phyloP scores from a whole-genome alignment of 1,139 yeast genomes.

The Debaryomycetaceae sp. region DNA sequence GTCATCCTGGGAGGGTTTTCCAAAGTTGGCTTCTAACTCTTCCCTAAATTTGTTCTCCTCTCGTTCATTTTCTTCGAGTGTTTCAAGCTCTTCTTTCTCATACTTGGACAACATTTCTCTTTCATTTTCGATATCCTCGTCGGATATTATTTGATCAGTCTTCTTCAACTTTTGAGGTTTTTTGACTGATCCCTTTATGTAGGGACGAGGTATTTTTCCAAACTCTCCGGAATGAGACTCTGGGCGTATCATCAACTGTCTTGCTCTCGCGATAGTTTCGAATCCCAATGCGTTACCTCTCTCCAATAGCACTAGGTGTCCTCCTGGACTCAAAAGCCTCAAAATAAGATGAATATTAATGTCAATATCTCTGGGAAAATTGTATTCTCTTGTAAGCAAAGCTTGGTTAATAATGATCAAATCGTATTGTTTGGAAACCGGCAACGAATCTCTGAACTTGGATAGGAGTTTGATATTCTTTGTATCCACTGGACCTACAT shows the following conservation, averaged over 20 bases:
- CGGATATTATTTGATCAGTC: constrained; percentile 34
- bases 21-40: constrained; percentile 37
- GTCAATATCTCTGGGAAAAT: constrained; percentile 74
- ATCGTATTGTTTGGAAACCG: constrained; percentile 58
- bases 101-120: constrained; percentile 25
- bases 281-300: constrained; percentile 90
- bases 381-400: constrained; percentile 54
- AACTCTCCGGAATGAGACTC: constrained; percentile 55
- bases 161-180: constrained; percentile 39
- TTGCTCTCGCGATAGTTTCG: constrained; percentile 83
- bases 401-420: constrained; percentile 85
- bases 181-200: constrained; percentile 48
- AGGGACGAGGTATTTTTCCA: constrained; percentile 72
- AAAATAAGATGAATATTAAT: constrained; percentile 60
- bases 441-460: constrained; percentile 47
- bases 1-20: constrained; percentile 41
- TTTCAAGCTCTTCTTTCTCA: constrained; percentile 17
- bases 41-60: constrained; percentile 26
- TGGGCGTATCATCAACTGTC: constrained; percentile 85
- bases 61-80: constrained; percentile 4
- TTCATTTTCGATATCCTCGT: constrained; percentile 32
- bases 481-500: constrained; percentile 59
- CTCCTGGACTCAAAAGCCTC: constrained; percentile 66
- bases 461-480: constrained; percentile 52
- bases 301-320: constrained; percentile 74